Base-by-base conservation (phyloP, 108 stramenopile genomes). In the Phaeodactylum tricornutum region DNA sequence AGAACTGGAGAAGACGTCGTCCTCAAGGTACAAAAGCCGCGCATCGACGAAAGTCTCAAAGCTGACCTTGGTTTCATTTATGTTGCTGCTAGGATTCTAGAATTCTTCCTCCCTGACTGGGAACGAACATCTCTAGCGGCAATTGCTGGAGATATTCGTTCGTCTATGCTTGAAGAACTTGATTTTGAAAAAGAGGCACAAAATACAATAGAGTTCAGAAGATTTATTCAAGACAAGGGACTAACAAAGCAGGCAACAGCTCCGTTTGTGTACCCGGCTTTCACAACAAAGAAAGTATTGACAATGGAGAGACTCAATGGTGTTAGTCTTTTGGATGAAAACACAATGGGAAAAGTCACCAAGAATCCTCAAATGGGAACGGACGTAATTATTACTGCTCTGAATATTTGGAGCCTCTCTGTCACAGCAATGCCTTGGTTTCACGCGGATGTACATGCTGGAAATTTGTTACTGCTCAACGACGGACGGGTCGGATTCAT, bases 381-480 rank as follows among this genome's bases (percentile, higher is more conserved):
- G 25, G 45, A 71, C n/a, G 63, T 80, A 0, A 86, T 97, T 21
- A 66, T 96, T 16, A 81, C 90, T 2, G 96, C 96, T 1, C 67
- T 97, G 15, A 95, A 96, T 46, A 87, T 92, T 17, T 97, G 96
- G 96, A 92, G 89, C 5, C 30, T 63, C 16, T 76, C 71, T 39
- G 94, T 97, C 4, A 72, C 86, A 61, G 57, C 53, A 14, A 88
- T 92, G 82, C 90, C 92, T 5, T 92, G 76, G 67, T 97, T 97
- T 62, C 96, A 97, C 57, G 96, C 96, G n/a, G 96, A 97, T 54
- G 92, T 96, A 0, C 96, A 97, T 57, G 81, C 83, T 20, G 96
- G 96, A 6, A 72, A 72, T 42, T 44, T 65, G 22, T 27, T 72
- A 25, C 39, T 49, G 55, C 75, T 32, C 36, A 69, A 89, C 23